Base-by-base conservation (phyloP, 2,329 filamentous ascomycete genomes). In the Beauveria sp. region DNA sequence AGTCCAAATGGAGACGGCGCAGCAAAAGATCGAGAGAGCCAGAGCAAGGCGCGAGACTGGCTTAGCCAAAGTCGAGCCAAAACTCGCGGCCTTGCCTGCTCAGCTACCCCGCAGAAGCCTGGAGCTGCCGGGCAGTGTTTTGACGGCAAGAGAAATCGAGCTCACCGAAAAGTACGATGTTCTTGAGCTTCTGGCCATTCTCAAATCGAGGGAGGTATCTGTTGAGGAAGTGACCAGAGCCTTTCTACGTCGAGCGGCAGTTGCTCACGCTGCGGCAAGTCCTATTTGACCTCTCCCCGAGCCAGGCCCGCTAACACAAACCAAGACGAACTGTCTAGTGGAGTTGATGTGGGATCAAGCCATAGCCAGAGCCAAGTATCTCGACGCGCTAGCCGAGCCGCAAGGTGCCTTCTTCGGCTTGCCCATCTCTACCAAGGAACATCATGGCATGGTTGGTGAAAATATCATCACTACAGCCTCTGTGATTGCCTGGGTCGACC, bases 341-440 rank as follows among this genome's bases (percentile, higher is more conserved):
- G 71, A 71, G 28, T 66, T 74, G 4, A 66, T 74, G 60, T 74
- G 72, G 72, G 72, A 74, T 50, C 61, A 72, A n/a, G 73, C 73
- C 1, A 71, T 74, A 14, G 65, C 66, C 43, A 68, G 73, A 1
- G 73, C 73, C 4, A 69, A 66, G 52, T 60, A 72, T 18, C 71
- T 74, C 1, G 72, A 74, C 63, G 67, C 71, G 0, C 61, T 74
- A 8, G 70, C 72, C 0, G 71, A 73, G 16, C 70, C 72, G 0
- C 68, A 67, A 51, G 72, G 72, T 10, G 64, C 66, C 20, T 67
- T 74, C 22, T 74, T 73, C 16, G 72, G 72, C n/a, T 64, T 74
- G 18, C 72, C 72, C 20, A 73, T 74, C 26, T 74, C 72, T 0
- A 69, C 72, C 46, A 74, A 74, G 48, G 72, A 74, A 24, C 72